Evolutionary conservation across 495 filamentous ascomycete species (phyloP).

Genomic region (Penicillium flavigenum): DNA sequence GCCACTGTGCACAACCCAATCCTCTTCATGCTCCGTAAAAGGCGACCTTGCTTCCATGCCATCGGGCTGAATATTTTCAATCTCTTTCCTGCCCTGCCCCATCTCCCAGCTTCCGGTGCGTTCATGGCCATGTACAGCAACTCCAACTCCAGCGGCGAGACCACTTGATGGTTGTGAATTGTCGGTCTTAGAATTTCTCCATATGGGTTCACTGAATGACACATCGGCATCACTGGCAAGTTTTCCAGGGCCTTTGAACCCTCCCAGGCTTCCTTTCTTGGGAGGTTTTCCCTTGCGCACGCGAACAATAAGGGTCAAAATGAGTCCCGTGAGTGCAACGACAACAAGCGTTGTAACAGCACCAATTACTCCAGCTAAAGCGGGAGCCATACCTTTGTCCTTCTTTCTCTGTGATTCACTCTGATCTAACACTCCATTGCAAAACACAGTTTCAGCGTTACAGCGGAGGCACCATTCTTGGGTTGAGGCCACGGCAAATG

Average conservation of each 20-base stretch:
- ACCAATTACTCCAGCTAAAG: conserved; percentile 57
- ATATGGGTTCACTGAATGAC: conserved; percentile 33
- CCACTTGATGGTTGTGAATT: conserved; percentile 17
- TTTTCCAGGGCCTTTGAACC: conserved; percentile 51
- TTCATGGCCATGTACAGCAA: conserved; percentile 42
- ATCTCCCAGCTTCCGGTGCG: conserved; percentile 56
- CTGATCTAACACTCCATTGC: conserved; percentile 42
- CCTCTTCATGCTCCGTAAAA: conserved; percentile 29
- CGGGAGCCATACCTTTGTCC: conserved; percentile 28
- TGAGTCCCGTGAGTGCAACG: conserved; percentile 24
- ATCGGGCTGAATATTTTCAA: conserved; percentile 6
- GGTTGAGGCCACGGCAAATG: conserved; percentile 58
- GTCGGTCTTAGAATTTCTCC: conserved; percentile 26
- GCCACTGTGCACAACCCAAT: conserved; percentile 32
- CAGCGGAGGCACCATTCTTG: conserved; percentile 70
- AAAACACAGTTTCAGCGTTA: conserved; percentile 60
- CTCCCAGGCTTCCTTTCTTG: conserved; percentile 34
- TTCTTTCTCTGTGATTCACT: conserved; percentile 2
- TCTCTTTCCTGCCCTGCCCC: conserved; percentile 30
- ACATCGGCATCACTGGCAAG: conserved; percentile 53
- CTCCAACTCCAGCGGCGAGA: conserved; percentile 24
- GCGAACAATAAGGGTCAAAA: conserved; percentile 45
- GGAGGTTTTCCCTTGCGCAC: conserved; percentile 28
- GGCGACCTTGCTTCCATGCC: conserved; percentile 9
- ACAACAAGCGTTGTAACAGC: conserved; percentile 45